Percentiles rank a stretch among this genome's conserved stretches.
Conservation (phyloP, 495 filamentous ascomycete species). For the Beverwykella pulmonaria region DNA sequence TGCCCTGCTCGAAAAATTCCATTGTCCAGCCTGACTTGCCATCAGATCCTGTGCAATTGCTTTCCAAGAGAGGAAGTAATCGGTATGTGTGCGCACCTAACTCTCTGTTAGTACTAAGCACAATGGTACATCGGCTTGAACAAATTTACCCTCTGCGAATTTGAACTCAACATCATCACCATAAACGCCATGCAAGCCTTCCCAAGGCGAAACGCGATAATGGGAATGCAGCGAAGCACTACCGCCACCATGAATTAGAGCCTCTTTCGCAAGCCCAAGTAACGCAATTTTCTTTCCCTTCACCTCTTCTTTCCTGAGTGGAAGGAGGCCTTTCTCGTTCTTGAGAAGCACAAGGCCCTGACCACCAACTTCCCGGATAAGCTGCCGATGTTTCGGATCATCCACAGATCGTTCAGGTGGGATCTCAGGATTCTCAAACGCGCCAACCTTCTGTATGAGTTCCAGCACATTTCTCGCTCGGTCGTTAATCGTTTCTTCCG, state of each 20-base stretch:
- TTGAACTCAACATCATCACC: constrained; percentile 20
- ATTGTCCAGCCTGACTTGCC: constrained; percentile 20
- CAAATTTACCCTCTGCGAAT: constrained; percentile 18
- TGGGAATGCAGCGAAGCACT: constrained; percentile 25
- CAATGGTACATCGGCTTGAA: neutral
- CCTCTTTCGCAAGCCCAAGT: constrained; percentile 21
- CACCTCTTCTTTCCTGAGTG: constrained; percentile 24
- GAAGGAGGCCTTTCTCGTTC: constrained; percentile 27
- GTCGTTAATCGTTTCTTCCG: constrained; percentile 7
- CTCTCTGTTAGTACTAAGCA: neutral
- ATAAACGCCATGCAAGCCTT: constrained; percentile 13
- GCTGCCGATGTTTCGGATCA: constrained; percentile 17
- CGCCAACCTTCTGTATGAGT: constrained; percentile 21
- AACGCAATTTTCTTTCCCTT: constrained; percentile 26
- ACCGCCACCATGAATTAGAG: constrained; percentile 26
- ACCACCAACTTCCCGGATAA: constrained; percentile 26
- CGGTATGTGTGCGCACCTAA: constrained; percentile 24
- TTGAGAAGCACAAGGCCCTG: constrained; percentile 32
- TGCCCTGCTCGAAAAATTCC: constrained; percentile 17
- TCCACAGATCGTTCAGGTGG: constrained; percentile 26
- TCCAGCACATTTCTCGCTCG: constrained; percentile 29
- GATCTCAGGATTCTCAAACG: constrained; percentile 23
- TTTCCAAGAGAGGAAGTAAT: constrained; percentile 7
- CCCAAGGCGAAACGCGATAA: constrained; percentile 26
- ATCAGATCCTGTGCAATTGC: neutral